Conservation (phyloP, 176 grass and related monocot species). For the Eleusine coracana region DNA sequence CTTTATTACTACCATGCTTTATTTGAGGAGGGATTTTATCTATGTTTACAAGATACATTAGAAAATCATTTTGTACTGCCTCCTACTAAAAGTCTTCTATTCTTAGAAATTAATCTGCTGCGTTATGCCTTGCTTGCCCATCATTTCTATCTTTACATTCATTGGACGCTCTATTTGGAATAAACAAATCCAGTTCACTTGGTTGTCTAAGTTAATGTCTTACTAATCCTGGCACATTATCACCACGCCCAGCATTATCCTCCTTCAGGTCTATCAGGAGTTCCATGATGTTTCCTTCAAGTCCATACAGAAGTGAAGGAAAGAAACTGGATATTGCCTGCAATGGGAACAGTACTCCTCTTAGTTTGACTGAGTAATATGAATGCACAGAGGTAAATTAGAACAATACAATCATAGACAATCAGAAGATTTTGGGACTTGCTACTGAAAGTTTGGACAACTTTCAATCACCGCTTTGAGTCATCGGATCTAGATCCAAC, state of each 20-base stretch:
- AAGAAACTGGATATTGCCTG: too few species aligned
- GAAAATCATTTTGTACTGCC: constrained; percentile 37
- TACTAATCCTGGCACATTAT: constrained; percentile 82
- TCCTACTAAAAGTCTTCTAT: constrained; percentile 50
- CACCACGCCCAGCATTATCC: constrained; percentile 60
- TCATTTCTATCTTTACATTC: constrained; percentile 36
- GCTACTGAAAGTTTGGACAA: too few species aligned
- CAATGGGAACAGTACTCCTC: too few species aligned
- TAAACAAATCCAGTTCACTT: constrained; percentile 42
- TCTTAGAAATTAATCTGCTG: constrained; percentile 72
- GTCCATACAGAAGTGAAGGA: too few species aligned
- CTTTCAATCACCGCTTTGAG: too few species aligned
- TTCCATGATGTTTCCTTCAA: constrained; percentile 43
- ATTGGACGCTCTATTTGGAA: constrained; percentile 26
- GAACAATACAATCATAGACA: too few species aligned
- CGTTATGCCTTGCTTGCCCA: constrained; percentile 73
- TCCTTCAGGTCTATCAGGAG: constrained; percentile 8
- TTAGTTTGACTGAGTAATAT: too few species aligned
- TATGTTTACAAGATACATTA: constrained; percentile 31
- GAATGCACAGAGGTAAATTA: too few species aligned
- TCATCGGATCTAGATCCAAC: too few species aligned
- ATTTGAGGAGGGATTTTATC: constrained; percentile 40
- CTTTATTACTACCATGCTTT: neutral
- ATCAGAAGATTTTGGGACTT: too few species aligned
- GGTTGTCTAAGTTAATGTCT: constrained; percentile 85